phyloP scores from a whole-genome alignment of 1,139 yeast genomes.

The Blastobotrys serpentis region DNA sequence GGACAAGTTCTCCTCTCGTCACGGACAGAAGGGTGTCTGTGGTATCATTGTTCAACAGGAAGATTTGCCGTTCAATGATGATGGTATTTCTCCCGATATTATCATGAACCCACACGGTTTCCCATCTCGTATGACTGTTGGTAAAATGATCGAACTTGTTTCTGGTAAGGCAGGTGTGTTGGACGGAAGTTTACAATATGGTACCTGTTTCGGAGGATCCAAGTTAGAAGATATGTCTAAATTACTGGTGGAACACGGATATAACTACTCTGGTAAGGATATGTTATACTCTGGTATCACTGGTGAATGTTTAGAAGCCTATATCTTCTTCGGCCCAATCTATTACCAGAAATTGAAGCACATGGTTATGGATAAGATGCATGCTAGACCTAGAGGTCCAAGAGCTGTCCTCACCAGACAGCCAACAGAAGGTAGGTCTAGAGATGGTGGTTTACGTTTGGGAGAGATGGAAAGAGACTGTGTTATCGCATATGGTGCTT shows the following conservation, averaged over 20 bases:
- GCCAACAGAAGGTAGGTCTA: conserved; percentile 98
- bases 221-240: conserved; percentile 94
- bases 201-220: conserved; percentile 98
- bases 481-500: conserved; percentile 99
- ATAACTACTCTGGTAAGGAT: conserved; percentile 93
- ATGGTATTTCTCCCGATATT: conserved; percentile 89
- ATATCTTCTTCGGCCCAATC: conserved; percentile 96
- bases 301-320: conserved; percentile 96
- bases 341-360: conserved; percentile 97
- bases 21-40: conserved; percentile 98
- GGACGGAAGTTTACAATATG: conserved; percentile 88
- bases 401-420: conserved; percentile 97
- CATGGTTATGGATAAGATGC: conserved; percentile 99
- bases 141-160: conserved; percentile 94
- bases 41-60: conserved; percentile 96
- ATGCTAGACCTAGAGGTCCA: conserved; percentile 99
- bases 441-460: conserved; percentile 98
- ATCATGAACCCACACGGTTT: conserved; percentile 99
- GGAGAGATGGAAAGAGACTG: conserved; percentile 99
- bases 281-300: conserved; percentile 98
- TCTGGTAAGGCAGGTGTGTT: conserved; percentile 98
- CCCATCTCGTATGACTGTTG: conserved; percentile 99
- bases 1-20: conserved; percentile 94
- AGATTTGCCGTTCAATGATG: conserved; percentile 91
- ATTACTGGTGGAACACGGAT: conserved; percentile 86